phyloP scores from a whole-genome alignment of 352 stramenopile species.

The Aphanomyces euteiches region DNA sequence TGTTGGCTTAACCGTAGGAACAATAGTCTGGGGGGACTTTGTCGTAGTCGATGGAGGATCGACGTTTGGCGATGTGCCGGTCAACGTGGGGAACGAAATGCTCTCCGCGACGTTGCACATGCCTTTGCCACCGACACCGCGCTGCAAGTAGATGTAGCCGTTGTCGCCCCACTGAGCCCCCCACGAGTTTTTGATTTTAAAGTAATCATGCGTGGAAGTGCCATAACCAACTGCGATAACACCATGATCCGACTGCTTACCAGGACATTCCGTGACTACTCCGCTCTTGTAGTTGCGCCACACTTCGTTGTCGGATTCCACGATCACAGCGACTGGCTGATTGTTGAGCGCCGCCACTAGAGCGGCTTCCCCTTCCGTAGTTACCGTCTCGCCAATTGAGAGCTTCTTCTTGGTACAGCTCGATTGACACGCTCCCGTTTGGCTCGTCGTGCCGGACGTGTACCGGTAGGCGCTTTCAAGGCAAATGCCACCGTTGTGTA shows the following conservation, averaged over 20 bases:
- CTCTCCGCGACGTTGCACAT: neutral
- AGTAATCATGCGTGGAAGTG: neutral
- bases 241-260: slow-evolving; percentile 31
- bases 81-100: too few species aligned
- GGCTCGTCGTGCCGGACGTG: slow-evolving; percentile 24
- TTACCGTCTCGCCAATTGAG: slow-evolving; percentile 90
- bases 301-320: slow-evolving; percentile 87
- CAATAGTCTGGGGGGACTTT: too few species aligned
- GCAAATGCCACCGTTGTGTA: too few species aligned
- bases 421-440: slow-evolving; percentile 70
- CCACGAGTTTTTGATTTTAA: neutral
- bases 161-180: neutral
- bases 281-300: slow-evolving; percentile 97
- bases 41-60: too few species aligned
- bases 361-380: slow-evolving; percentile 47
- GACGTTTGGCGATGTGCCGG: too few species aligned
- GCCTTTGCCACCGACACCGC: neutral
- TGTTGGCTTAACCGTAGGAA: too few species aligned
- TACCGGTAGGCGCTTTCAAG: too few species aligned
- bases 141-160: neutral
- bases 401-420: slow-evolving; percentile 86
- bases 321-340: slow-evolving; percentile 92
- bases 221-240: slow-evolving; percentile 12
- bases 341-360: slow-evolving; percentile 83
- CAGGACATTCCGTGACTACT: slow-evolving; percentile 74